These are phyloP conservation scores for Diospyros lotus DNA, from an alignment of 148 eudicot genomes.

Conservation along the genomic window DNA sequence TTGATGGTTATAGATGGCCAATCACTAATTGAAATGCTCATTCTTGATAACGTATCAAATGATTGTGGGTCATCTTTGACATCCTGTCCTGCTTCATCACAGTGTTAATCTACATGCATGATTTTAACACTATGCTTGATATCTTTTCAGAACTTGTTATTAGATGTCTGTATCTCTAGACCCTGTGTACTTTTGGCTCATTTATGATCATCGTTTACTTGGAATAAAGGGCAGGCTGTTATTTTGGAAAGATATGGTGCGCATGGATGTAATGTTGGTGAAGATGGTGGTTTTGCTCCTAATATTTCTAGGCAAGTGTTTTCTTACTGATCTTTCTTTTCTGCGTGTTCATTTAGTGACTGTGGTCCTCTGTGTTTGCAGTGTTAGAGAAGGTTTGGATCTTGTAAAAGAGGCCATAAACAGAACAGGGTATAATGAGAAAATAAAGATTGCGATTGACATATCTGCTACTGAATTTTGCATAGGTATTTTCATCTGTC, in stretches of 20 bases:
- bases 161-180: neutral
- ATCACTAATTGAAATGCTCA: neutral
- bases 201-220: conserved; percentile 18
- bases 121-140: conserved; percentile 3
- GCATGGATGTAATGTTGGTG: conserved; percentile 82
- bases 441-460: conserved; percentile 80
- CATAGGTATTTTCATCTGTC: conserved; percentile 52
- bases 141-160: too few species aligned
- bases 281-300: conserved; percentile 97
- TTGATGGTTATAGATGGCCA: neutral
- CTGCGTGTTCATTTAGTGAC: conserved; percentile 10
- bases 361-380: conserved; percentile 40
- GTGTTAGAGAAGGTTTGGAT: conserved; percentile 83
- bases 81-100: conserved; percentile 4
- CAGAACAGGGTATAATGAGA: conserved; percentile 76
- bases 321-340: conserved; percentile 11
- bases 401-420: conserved; percentile 83
- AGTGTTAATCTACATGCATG: neutral
- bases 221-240: conserved; percentile 72
- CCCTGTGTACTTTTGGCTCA: conserved; percentile 8
- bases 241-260: conserved; percentile 73
- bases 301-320: conserved; percentile 70
- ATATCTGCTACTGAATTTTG: conserved; percentile 95
- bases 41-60: neutral
- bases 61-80: conserved; percentile 11